These are phyloP conservation scores for Sarocladium strictum DNA, from an alignment of 2,329 filamentous ascomycete species.

Conservation along the genomic window DNA sequence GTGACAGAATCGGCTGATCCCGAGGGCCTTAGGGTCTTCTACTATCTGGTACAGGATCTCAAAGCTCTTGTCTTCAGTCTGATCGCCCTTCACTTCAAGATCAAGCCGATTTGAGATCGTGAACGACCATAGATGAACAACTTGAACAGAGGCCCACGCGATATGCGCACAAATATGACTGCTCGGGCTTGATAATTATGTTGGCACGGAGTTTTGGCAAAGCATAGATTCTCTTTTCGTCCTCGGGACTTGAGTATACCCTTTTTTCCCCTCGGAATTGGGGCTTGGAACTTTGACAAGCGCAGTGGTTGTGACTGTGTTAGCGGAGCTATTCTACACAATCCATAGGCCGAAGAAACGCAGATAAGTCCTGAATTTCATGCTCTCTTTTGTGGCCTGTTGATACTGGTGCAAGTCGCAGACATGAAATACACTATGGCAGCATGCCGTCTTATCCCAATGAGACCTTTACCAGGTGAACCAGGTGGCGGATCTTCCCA, in stretches of 20 bases:
- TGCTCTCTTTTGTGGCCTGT: too few species aligned
- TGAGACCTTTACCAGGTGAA: too few species aligned
- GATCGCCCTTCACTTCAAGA: slow-evolving; percentile 97
- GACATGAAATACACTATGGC: too few species aligned
- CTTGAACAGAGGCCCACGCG: background rate
- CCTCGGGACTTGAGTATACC: background rate
- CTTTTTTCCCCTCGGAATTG: too few species aligned
- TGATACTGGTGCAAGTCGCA: too few species aligned
- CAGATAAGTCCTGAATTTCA: too few species aligned
- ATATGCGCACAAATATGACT: background rate
- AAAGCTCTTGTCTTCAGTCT: slow-evolving; percentile 96
- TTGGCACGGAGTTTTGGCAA: slow-evolving; percentile 7
- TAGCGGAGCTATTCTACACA: too few species aligned
- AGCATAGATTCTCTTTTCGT: background rate
- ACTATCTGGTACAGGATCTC: slow-evolving; percentile 95
- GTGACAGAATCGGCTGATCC: slow-evolving; percentile 95
- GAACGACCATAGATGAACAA: background rate
- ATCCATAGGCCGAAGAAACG: too few species aligned
- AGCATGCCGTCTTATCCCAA: too few species aligned
- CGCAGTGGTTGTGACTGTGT: too few species aligned
- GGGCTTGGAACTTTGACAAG: too few species aligned
- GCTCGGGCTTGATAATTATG: background rate
- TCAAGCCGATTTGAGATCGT: slow-evolving; percentile 60
- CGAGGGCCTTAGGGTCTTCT: slow-evolving; percentile 93
- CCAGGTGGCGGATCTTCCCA: background rate